phyloP scores from a whole-genome alignment of 1,139 yeast genomes.

The Yamadazyma spencermartinsiae region DNA sequence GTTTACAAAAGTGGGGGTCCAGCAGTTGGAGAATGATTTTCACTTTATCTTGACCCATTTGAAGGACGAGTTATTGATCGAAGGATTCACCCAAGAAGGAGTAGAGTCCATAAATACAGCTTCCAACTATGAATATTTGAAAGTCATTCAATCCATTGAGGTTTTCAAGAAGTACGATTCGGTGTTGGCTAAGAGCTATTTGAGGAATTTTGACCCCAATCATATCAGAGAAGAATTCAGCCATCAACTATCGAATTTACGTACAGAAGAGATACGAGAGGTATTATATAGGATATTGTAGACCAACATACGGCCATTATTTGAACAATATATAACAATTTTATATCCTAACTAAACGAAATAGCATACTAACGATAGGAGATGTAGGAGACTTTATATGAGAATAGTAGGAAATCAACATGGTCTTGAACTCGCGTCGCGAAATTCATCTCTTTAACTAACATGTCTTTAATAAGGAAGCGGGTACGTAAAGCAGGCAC shows the following conservation, averaged over 20 bases:
- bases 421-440: too few relatives aligned
- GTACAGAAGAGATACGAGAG: conserved; percentile 36
- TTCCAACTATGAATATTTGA: conserved; percentile 29
- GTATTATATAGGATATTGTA: conserved; percentile 31
- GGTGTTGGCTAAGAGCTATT: conserved; percentile 19
- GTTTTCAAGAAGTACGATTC: conserved; percentile 33
- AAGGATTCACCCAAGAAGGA: conserved; percentile 4
- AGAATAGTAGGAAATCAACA: too few relatives aligned
- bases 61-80: conserved; percentile 21
- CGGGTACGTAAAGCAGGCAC: conserved; percentile 31
- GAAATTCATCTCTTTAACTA: background rate
- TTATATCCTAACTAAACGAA: too few relatives aligned
- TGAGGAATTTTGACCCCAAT: conserved; percentile 16
- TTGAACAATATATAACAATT: too few relatives aligned
- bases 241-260: conserved; percentile 24
- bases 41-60: conserved; percentile 43
- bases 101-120: conserved; percentile 21
- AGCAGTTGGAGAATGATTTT: conserved; percentile 58
- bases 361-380: too few relatives aligned
- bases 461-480: conserved; percentile 40
- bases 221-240: conserved; percentile 27
- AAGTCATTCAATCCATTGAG: conserved; percentile 40
- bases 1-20: conserved; percentile 57
- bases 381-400: too few relatives aligned
- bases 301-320: too few relatives aligned